These are phyloP conservation scores for Pyronema domesticum DNA, from an alignment of 495 filamentous ascomycete genomes.

Conservation along the genomic window DNA sequence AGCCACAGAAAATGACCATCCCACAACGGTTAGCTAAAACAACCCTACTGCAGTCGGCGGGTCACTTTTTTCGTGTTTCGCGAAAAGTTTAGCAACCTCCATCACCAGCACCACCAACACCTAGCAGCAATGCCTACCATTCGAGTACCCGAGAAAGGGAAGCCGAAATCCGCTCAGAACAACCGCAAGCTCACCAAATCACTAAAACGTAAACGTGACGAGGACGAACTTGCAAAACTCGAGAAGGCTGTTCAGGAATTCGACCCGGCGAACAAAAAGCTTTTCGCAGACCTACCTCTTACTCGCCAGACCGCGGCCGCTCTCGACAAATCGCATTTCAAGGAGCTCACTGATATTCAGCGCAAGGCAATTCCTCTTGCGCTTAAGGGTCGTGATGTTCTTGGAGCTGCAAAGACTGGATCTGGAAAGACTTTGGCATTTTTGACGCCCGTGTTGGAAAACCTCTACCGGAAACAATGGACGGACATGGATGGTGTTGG, in stretches of 20 bases:
- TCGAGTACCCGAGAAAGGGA: slow-evolving; percentile 5
- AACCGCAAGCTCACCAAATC: slow-evolving; percentile 22
- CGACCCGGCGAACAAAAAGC: slow-evolving; percentile 28
- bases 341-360: slow-evolving; percentile 82
- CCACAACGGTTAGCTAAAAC: too few species aligned
- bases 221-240: slow-evolving; percentile 42
- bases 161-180: slow-evolving; percentile 8
- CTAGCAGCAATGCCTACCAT: slow-evolving; percentile 1
- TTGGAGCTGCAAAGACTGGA: slow-evolving; percentile 92
- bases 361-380: slow-evolving; percentile 66
- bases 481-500: slow-evolving; percentile 80
- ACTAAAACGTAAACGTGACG: slow-evolving; percentile 48
- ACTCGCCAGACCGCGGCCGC: slow-evolving; percentile 68
- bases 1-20: too few species aligned
- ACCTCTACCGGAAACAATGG: slow-evolving; percentile 81
- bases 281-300: slow-evolving; percentile 69
- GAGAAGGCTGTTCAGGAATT: slow-evolving; percentile 32
- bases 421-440: slow-evolving; percentile 95
- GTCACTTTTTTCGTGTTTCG: neutral
- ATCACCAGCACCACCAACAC: neutral
- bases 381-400: slow-evolving; percentile 72
- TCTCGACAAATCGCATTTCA: slow-evolving; percentile 73
- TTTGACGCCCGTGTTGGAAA: slow-evolving; percentile 78
- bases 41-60: too few species aligned
- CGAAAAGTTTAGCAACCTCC: neutral